These are phyloP conservation scores for Platanthera guangdongensis DNA, from an alignment of 106 monocot genomes.

Conservation along the genomic window DNA sequence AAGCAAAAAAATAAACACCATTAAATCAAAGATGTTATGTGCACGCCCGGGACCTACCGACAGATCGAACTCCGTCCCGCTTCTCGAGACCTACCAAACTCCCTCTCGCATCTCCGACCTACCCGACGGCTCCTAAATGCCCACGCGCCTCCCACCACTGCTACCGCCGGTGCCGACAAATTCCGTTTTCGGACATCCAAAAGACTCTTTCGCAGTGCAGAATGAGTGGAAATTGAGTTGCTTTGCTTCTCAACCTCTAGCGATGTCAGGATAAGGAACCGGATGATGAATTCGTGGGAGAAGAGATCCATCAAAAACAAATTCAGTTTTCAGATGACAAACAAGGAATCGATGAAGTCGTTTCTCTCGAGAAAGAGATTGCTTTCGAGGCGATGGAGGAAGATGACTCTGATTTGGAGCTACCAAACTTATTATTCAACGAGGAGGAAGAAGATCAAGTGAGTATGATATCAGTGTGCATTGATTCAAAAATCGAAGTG, in stretches of 20 bases:
- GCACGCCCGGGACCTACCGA: no score
- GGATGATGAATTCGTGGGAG: background rate
- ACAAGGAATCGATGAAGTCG: background rate
- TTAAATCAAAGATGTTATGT: no score
- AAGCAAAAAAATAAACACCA: no score
- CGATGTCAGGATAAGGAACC: background rate
- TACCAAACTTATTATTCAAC: background rate
- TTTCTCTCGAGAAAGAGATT: background rate
- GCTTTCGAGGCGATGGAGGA: background rate
- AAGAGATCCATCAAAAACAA: background rate
- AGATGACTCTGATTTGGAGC: background rate
- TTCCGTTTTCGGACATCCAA: background rate
- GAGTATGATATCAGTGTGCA: background rate
- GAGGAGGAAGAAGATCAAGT: background rate
- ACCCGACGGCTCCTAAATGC: no score
- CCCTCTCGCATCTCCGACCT: no score
- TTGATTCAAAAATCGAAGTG: background rate
- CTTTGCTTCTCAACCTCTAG: background rate
- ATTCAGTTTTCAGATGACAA: background rate
- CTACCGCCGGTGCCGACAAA: no score
- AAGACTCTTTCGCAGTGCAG: background rate
- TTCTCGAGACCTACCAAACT: no score
- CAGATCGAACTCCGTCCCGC: no score
- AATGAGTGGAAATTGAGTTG: background rate
- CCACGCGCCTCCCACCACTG: no score